A percentile compares a stretch with the other conserved stretches of the same genome.
Evolutionary conservation across 2,329 filamentous ascomycete genomes (phyloP).

Genomic region (Cladobotryum protrusum): DNA sequence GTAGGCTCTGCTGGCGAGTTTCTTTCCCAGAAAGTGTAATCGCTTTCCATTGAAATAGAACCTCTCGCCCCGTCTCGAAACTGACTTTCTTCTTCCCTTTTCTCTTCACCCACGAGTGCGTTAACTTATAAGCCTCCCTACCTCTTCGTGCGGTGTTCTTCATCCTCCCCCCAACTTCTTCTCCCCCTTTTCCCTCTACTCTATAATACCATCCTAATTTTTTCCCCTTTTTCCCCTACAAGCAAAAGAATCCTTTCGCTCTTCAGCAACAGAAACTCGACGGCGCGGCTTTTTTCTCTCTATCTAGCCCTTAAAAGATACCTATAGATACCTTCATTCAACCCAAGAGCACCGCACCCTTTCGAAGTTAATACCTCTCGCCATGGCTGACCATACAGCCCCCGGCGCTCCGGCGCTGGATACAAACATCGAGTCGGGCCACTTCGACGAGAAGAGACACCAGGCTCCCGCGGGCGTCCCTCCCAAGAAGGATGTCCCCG

Average conservation of each 20-base stretch:
- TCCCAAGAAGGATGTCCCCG: constrained; percentile 36
- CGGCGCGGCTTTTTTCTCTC: constrained; percentile 7
- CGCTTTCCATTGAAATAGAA: constrained; percentile 33
- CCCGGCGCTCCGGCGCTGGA: constrained; percentile 52
- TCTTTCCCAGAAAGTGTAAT: constrained; percentile 4
- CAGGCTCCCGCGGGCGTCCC: constrained; percentile 27
- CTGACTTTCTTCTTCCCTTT: constrained; percentile 25
- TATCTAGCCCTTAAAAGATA: constrained; percentile 9
- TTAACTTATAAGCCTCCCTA: constrained; percentile 37
- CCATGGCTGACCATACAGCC: constrained; percentile 51
- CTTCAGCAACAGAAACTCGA: neutral
- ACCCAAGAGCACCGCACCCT: constrained; percentile 11
- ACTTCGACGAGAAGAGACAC: constrained; percentile 57
- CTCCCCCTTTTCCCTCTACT: constrained; percentile 9
- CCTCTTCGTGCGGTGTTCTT: constrained; percentile 42
- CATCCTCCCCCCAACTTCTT: constrained; percentile 16
- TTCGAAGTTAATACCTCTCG: constrained; percentile 7
- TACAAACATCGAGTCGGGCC: constrained; percentile 58
- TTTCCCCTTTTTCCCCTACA: constrained; percentile 9
- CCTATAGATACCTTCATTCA: constrained; percentile 9
- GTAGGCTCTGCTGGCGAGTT: constrained; percentile 12
- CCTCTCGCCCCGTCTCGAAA: constrained; percentile 25
- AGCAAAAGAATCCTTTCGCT: neutral
- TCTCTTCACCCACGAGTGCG: constrained; percentile 46
- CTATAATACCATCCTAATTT: constrained; percentile 10